Percentiles rank a stretch among this genome's conserved stretches.
Evolutionary conservation across 257 asterid genomes (phyloP).

Genomic region (Ocimum tenuiflorum): DNA sequence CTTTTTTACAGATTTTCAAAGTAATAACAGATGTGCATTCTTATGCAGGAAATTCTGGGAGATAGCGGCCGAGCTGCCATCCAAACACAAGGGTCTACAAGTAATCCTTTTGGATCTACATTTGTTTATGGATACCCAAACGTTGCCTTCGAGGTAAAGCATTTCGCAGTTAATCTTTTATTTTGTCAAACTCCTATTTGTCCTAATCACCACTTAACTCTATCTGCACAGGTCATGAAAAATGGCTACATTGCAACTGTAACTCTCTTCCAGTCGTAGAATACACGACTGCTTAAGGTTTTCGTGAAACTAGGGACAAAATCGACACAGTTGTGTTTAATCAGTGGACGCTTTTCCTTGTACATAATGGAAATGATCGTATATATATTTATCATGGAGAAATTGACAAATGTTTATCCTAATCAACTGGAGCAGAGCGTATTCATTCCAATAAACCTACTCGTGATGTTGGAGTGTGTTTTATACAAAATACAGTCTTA

Average conservation of each 20-base stretch:
- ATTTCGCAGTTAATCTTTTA: not conserved
- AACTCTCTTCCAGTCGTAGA: conserved; percentile 75
- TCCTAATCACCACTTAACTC: conserved; percentile 1
- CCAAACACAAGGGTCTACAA: conserved; percentile 79
- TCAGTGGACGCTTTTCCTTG: too few species aligned
- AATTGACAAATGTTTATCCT: too few species aligned
- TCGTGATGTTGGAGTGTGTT: too few species aligned
- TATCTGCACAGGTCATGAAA: conserved; percentile 68
- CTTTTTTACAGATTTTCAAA: not conserved
- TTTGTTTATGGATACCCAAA: conserved; percentile 84
- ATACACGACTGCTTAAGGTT: too few species aligned
- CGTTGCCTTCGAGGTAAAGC: conserved; percentile 70
- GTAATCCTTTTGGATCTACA: conserved; percentile 87
- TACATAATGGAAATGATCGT: not conserved
- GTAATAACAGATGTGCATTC: too few species aligned
- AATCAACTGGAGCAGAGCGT: too few species aligned
- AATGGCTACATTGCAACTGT: conserved; percentile 79
- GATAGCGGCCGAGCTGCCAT: conserved; percentile 82
- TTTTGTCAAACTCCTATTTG: not conserved
- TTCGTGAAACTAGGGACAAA: too few species aligned
- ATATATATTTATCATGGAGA: too few species aligned
- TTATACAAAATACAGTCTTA: too few species aligned
- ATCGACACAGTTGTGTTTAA: too few species aligned
- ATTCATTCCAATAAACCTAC: too few species aligned
- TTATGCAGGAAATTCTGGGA: conserved; percentile 76